Evolutionary conservation across 768 basidiomycete species (phyloP).

Genomic region (Mrakia blollopis): DNA sequence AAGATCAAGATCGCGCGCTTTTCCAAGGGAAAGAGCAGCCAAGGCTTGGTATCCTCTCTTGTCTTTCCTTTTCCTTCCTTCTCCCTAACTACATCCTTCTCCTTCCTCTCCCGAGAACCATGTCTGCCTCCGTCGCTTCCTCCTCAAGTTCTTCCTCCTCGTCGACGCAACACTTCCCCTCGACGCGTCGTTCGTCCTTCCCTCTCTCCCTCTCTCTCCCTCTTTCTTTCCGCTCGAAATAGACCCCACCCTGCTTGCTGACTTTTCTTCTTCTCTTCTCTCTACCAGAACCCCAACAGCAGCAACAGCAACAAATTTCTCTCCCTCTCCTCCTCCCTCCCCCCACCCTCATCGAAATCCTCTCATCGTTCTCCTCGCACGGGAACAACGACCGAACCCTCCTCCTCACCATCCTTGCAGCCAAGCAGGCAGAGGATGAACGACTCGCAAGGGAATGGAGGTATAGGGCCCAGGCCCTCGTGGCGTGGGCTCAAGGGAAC

Average conservation of each 20-base stretch:
- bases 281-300: background rate
- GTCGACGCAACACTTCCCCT: background rate
- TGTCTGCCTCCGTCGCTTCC: background rate
- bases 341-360: slow-evolving; percentile 76
- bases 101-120: background rate
- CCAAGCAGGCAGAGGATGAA: slow-evolving; percentile 91
- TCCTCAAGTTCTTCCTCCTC: background rate
- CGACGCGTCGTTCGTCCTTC: background rate
- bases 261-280: too few relatives aligned
- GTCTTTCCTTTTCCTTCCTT: background rate
- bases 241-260: background rate
- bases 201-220: background rate
- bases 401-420: slow-evolving; percentile 82
- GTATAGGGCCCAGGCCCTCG: background rate
- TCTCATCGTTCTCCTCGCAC: slow-evolving; percentile 72
- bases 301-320: background rate
- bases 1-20: too few relatives aligned
- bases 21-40: too few relatives aligned
- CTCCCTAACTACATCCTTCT: background rate
- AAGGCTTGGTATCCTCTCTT: too few relatives aligned
- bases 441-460: slow-evolving; percentile 45
- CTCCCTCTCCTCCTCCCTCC: slow-evolving; percentile 51
- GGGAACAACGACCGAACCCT: slow-evolving; percentile 90
- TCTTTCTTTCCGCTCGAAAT: background rate
- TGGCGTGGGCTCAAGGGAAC: slow-evolving; percentile 28